phyloP scores from a whole-genome alignment of 192 early-diverging fungal species.

The Coemansia sp. region DNA sequence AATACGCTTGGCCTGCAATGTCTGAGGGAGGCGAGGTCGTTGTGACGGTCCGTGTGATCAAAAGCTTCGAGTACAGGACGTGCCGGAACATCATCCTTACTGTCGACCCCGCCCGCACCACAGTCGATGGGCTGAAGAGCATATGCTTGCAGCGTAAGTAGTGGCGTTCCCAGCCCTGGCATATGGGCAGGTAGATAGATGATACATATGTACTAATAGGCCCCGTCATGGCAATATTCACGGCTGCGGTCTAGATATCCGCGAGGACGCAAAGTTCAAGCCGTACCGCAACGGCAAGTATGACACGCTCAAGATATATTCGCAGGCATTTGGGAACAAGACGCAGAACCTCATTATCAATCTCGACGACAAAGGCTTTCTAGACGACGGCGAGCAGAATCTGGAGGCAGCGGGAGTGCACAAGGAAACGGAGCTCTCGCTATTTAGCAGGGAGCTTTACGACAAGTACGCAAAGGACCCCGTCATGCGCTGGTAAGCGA shows the following conservation, averaged over 20 bases:
- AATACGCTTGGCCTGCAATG: too few species aligned
- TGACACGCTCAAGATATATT: constrained; percentile 39
- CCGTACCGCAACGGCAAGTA: constrained; percentile 14
- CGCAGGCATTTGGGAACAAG: constrained; percentile 50
- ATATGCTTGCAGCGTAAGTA: constrained; percentile 19
- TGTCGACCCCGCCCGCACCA: constrained; percentile 58
- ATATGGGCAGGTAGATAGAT: too few species aligned
- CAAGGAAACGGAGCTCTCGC: constrained; percentile 81
- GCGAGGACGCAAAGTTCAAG: constrained; percentile 27
- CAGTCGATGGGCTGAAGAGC: constrained; percentile 51
- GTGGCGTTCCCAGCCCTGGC: neutral
- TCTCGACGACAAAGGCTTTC: constrained; percentile 62
- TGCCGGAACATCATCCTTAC: constrained; percentile 76
- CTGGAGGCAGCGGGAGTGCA: constrained; percentile 45
- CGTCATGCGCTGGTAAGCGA: constrained; percentile 80
- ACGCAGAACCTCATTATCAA: constrained; percentile 86
- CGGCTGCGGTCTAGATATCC: constrained; percentile 9
- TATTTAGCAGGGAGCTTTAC: constrained; percentile 70
- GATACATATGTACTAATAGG: too few species aligned
- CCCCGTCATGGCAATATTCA: too few species aligned
- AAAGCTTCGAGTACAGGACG: constrained; percentile 85
- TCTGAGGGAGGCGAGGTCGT: constrained; percentile 1
- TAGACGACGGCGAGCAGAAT: constrained; percentile 52
- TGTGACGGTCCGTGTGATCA: constrained; percentile 81
- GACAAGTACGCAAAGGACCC: constrained; percentile 68